Evolutionary conservation across 208 protist species (phyloP).

Genomic region (Trypanosoma lewisi): DNA sequence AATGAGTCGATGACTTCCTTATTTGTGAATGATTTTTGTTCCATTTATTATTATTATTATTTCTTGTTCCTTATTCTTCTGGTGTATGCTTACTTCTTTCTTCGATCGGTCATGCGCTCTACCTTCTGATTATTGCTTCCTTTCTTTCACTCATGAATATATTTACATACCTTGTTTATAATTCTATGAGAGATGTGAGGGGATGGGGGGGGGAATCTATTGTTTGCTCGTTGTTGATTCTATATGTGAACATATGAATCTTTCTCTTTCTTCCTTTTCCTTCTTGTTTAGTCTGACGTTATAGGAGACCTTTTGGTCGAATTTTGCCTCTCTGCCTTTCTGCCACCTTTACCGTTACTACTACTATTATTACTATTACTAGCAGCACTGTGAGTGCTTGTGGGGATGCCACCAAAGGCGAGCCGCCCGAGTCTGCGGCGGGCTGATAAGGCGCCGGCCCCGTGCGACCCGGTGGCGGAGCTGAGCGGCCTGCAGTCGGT

Average conservation of each 20-base stretch:
- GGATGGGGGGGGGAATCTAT: too few relatives aligned
- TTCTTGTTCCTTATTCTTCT: not conserved
- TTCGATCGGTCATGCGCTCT: not conserved
- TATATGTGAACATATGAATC: too few relatives aligned
- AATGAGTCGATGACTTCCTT: not conserved
- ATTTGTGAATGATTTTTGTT: constrained; percentile 10
- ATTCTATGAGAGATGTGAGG: too few relatives aligned
- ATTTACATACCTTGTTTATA: too few relatives aligned
- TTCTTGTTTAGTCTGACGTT: too few relatives aligned
- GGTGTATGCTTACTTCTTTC: not conserved
- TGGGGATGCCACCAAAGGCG: constrained; percentile 24
- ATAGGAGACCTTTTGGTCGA: too few relatives aligned
- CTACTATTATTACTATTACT: constrained; percentile 1
- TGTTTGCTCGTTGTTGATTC: too few relatives aligned
- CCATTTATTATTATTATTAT: constrained; percentile 6
- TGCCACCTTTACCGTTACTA: too few relatives aligned
- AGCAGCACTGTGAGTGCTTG: not conserved
- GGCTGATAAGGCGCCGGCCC: constrained; percentile 15
- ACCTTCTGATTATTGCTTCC: too few relatives aligned
- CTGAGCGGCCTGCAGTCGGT: constrained; percentile 38
- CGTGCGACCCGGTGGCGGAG: constrained; percentile 26
- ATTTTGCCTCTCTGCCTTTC: too few relatives aligned
- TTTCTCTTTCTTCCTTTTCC: too few relatives aligned
- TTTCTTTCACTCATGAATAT: too few relatives aligned
- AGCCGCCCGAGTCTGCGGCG: not conserved